Conservation (phyloP, 2,329 filamentous ascomycete genomes). For the Aspergillus cejpii region DNA sequence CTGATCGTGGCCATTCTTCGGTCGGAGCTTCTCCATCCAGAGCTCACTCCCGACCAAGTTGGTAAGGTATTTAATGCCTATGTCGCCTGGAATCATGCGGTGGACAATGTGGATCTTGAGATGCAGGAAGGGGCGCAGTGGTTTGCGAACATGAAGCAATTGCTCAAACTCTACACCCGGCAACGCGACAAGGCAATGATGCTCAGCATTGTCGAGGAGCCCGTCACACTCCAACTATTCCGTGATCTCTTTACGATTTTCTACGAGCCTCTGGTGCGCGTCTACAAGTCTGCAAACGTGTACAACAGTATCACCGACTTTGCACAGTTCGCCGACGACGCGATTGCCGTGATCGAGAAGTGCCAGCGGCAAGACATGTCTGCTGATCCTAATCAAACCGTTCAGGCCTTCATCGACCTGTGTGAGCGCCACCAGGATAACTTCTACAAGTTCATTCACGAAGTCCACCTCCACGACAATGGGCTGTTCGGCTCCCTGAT, state of each 20-base stretch:
- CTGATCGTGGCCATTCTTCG: constrained; percentile 77
- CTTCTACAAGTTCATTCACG: constrained; percentile 98
- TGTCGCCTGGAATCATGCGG: constrained; percentile 89
- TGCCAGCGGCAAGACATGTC: constrained; percentile 72
- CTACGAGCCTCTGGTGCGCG: constrained; percentile 91
- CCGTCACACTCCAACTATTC: constrained; percentile 93
- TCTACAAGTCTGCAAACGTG: constrained; percentile 98
- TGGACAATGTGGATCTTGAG: constrained; percentile 81
- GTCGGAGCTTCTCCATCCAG: constrained; percentile 66
- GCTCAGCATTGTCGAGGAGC: constrained; percentile 89
- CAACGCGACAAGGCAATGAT: constrained; percentile 97
- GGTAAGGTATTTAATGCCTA: constrained; percentile 87
- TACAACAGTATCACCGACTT: constrained; percentile 98
- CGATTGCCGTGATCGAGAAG: constrained; percentile 69
- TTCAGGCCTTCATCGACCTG: constrained; percentile 95
- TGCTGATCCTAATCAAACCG: constrained; percentile 94
- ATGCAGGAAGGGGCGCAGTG: constrained; percentile 83
- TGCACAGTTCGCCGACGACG: constrained; percentile 84
- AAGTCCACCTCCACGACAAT: constrained; percentile 94
- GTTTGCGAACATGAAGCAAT: constrained; percentile 90
- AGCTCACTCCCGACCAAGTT: constrained; percentile 67
- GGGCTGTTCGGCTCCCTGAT: constrained; percentile 93
- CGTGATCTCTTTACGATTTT: constrained; percentile 97
- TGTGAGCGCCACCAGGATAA: constrained; percentile 92
- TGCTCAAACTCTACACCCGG: constrained; percentile 83